phyloP scores from a whole-genome alignment of 1,139 yeast genomes.

The Yamadazyma blattariae region DNA sequence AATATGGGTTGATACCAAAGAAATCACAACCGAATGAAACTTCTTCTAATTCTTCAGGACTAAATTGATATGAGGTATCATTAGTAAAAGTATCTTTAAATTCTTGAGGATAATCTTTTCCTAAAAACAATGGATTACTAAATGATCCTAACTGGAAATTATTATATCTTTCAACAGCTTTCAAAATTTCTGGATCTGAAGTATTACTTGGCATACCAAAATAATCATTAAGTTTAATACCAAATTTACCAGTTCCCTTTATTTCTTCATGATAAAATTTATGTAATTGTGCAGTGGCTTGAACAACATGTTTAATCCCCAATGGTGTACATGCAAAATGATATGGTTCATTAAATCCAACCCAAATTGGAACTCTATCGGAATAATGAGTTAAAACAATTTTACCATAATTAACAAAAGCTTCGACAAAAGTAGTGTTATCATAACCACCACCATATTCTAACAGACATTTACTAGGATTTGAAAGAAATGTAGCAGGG shows the following conservation, averaged over 20 bases:
- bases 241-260: conserved; percentile 22
- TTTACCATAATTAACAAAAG: conserved; percentile 29
- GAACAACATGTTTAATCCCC: conserved; percentile 25
- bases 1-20: conserved; percentile 36
- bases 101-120: conserved; percentile 27
- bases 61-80: conserved; percentile 15
- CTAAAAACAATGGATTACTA: conserved; percentile 29
- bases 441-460: conserved; percentile 23
- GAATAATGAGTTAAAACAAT: conserved; percentile 29
- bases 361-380: conserved; percentile 30
- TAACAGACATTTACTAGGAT: conserved; percentile 6
- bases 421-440: conserved; percentile 24
- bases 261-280: conserved; percentile 25
- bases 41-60: conserved; percentile 21
- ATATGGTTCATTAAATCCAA: conserved; percentile 33
- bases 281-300: conserved; percentile 27
- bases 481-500: conserved; percentile 22
- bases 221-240: conserved; percentile 18
- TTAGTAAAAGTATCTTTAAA: conserved; percentile 20
- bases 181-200: conserved; percentile 15
- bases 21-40: conserved; percentile 26
- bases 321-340: conserved; percentile 16
- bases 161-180: conserved; percentile 25
- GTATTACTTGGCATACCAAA: conserved; percentile 20
- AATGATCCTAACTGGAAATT: conserved; percentile 25